phyloP scores from a whole-genome alignment of 345 rosid genomes.

The Geranium brycei region DNA sequence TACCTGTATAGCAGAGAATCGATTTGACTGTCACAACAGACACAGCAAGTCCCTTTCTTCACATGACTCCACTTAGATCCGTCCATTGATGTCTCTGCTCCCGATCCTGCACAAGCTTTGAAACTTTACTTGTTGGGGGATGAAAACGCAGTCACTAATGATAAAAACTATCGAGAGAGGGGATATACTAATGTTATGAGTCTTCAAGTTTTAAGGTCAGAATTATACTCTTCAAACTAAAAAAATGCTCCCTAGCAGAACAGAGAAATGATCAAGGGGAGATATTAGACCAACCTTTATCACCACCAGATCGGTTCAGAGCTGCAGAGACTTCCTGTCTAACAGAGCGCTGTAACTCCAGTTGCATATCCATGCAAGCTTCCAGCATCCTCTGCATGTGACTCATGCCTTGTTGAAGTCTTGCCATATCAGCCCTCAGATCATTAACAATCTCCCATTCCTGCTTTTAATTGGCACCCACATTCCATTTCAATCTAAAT shows the following conservation, averaged over 20 bases:
- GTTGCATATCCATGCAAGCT: constrained; percentile 99
- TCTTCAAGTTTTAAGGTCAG: too few species aligned
- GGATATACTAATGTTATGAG: too few species aligned
- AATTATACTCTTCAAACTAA: not conserved
- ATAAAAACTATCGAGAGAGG: too few species aligned
- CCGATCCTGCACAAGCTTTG: constrained; percentile 31
- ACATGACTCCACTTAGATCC: constrained; percentile 93
- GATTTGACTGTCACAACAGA: constrained; percentile 89
- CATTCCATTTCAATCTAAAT: constrained; percentile 7
- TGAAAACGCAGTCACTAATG: not conserved
- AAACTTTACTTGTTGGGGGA: not conserved
- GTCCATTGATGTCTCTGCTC: constrained; percentile 68
- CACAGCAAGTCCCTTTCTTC: constrained; percentile 89
- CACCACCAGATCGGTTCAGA: constrained; percentile 62
- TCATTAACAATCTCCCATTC: constrained; percentile 97
- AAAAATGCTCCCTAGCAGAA: not conserved
- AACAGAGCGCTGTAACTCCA: constrained; percentile 94
- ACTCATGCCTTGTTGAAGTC: constrained; percentile 96
- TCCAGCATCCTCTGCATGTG: constrained; percentile 99
- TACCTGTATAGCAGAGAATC: constrained; percentile 96
- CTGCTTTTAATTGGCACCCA: constrained; percentile 27
- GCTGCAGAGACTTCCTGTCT: constrained; percentile 99
- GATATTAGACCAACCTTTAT: constrained; percentile 37
- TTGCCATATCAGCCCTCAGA: constrained; percentile 79
- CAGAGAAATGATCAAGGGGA: not conserved